phyloP scores from a whole-genome alignment of 305 asterid genomes.

The Euphrasia arctica region DNA sequence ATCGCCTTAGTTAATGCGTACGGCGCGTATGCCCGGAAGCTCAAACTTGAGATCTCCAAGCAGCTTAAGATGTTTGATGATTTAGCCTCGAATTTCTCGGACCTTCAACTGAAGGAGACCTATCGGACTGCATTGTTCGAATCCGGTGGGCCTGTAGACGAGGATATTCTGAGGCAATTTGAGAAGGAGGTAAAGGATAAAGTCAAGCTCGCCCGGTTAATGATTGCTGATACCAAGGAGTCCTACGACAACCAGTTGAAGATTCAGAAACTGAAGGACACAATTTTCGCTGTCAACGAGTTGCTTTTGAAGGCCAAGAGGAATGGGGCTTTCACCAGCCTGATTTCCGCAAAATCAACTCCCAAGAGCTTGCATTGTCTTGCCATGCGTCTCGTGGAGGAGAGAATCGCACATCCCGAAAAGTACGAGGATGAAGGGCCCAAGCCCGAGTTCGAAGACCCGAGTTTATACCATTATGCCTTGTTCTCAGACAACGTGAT shows the following conservation, averaged over 20 bases:
- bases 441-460: constrained; percentile 52
- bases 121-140: constrained; percentile 36
- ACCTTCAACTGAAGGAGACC: constrained; percentile 37
- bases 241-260: constrained; percentile 59
- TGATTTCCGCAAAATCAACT: constrained; percentile 43
- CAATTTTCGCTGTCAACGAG: constrained; percentile 53
- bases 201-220: constrained; percentile 49
- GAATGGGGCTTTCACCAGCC: constrained; percentile 51
- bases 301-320: constrained; percentile 55
- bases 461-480: constrained; percentile 22
- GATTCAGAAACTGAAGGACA: constrained; percentile 59
- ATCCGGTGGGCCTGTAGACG: constrained; percentile 35
- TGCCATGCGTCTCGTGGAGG: constrained; percentile 62
- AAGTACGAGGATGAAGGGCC: constrained; percentile 53
- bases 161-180: constrained; percentile 42
- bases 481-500: constrained; percentile 42
- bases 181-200: constrained; percentile 48
- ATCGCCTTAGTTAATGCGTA: constrained; percentile 57
- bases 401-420: constrained; percentile 56
- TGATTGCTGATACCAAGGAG: constrained; percentile 51
- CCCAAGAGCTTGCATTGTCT: constrained; percentile 63
- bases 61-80: constrained; percentile 60
- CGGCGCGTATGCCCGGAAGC: constrained; percentile 70
- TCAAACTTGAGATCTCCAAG: constrained; percentile 62
- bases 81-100: constrained; percentile 43